Base-by-base conservation (phyloP, 1,139 yeast genomes). In the Arxiozyma slooffiae region DNA sequence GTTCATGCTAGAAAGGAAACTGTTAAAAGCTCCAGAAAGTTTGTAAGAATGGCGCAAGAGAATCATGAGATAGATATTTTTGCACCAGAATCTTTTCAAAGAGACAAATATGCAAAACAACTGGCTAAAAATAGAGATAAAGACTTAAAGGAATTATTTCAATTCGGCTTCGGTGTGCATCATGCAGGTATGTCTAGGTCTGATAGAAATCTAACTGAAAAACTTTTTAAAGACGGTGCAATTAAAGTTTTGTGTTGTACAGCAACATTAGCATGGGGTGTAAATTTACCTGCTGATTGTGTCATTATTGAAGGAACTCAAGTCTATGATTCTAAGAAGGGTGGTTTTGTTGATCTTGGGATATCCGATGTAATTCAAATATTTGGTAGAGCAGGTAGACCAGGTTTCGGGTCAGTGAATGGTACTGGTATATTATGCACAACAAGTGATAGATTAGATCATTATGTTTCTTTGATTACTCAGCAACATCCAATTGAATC, bases 241-340 rank as follows among this genome's bases (percentile, higher is more conserved):
- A 82, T 92, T 53, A 87, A 85, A 57, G 97, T 94, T 0, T 72
- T 94, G 18, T 86, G 96, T 60, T 89, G 97, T 75, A 94, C 99
- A 1, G 96, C 98, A 0, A 94, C 99, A 0, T 77, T 94, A 53
- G 99, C 99, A 0, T 94, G 99, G 99, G 99, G 99, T 77, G 97
- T 94, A 17, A 94, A 94, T 64, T 73, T 94, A 54, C 98, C 99
- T 1, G 98, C 98, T 7, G 97, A 97, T 3, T 96, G 90, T 43
- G 99, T 94, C 24, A 87, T 94, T 56, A 82, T 94, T 49, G 90
- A 92, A 63, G 98, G 99, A 1, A 94, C 99, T 0, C 96, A 89
- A 63, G 88, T 94, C 0, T 94, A 94, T 64, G 95, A 94, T 67
- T 79, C 98, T 0, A 88, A 90, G 63, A 86, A 85, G 52, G 98